Evolutionary conservation across 2,329 filamentous ascomycete genomes (phyloP).

Genomic region (Ophiognomonia clavigignenti-juglandacearum): DNA sequence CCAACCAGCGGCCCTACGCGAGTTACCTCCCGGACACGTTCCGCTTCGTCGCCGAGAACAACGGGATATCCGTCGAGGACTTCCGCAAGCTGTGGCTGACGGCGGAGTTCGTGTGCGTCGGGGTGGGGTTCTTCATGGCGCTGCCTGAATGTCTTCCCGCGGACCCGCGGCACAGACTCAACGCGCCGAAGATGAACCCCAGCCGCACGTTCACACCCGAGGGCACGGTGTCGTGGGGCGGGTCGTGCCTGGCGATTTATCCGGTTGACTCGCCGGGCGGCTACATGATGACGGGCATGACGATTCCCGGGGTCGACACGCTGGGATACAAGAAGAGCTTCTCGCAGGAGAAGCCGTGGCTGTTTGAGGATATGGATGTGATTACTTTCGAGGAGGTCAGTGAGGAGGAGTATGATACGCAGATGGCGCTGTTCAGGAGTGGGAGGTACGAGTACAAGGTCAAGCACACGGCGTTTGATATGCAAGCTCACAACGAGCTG

Average conservation of each 20-base stretch:
- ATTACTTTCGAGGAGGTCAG: conserved; percentile 49
- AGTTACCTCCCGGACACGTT: conserved; percentile 27
- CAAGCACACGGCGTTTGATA: conserved; percentile 47
- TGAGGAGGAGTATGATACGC: conserved; percentile 44
- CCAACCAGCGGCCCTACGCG: conserved; percentile 23
- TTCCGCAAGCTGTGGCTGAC: conserved; percentile 14
- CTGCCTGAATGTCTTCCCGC: conserved; percentile 32
- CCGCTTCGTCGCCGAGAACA: conserved; percentile 26
- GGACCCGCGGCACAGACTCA: conserved; percentile 48
- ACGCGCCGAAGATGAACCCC: conserved; percentile 52
- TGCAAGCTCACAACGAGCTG: conserved; percentile 48
- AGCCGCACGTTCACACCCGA: conserved; percentile 51
- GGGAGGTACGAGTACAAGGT: conserved; percentile 48
- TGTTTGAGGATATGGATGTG: conserved; percentile 54
- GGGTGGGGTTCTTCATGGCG: conserved; percentile 32
- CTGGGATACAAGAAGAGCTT: conserved; percentile 48
- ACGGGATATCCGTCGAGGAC: conserved; percentile 24
- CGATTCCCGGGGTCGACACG: conserved; percentile 48
- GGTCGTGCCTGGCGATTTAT: conserved; percentile 49
- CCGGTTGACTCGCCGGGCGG: conserved; percentile 53
- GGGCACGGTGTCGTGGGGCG: conserved; percentile 51
- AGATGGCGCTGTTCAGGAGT: conserved; percentile 42
- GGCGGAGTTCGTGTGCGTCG: conserved; percentile 22
- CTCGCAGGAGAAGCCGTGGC: conserved; percentile 39
- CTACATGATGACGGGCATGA: conserved; percentile 49